phyloP scores from a whole-genome alignment of 1,284 basidiomycete species.

The Takashimella koratensis region DNA sequence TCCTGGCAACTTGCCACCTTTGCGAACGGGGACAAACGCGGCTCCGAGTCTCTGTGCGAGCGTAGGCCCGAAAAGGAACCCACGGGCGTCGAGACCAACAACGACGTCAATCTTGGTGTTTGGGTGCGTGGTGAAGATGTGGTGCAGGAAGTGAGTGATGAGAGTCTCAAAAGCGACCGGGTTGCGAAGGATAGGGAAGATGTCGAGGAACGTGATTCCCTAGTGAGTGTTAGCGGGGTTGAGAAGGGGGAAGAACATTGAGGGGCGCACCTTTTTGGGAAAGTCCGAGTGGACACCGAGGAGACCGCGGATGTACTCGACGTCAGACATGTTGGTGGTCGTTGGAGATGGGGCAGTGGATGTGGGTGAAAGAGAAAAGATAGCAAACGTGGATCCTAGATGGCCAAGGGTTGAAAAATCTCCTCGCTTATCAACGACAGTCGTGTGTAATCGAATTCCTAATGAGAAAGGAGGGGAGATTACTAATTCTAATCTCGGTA shows the following conservation, averaged over 20 bases:
- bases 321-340: conserved; percentile 62
- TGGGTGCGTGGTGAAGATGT: conserved; percentile 62
- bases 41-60: conserved; percentile 88
- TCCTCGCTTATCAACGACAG: no score
- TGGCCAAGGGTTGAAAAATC: no score
- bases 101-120: conserved; percentile 86
- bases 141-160: conserved; percentile 84
- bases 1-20: conserved; percentile 91
- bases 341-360: no score
- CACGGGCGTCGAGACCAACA: conserved; percentile 92
- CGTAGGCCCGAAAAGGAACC: conserved; percentile 91
- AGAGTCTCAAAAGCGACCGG: conserved; percentile 84
- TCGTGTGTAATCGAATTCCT: no score
- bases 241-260: neutral
- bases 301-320: conserved; percentile 65
- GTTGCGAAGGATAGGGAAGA: conserved; percentile 82
- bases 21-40: conserved; percentile 94
- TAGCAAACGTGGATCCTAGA: no score
- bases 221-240: conserved; percentile 13
- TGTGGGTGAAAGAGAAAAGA: no score
- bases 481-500: no score
- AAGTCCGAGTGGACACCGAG: conserved; percentile 73
- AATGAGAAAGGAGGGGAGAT: no score
- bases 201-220: conserved; percentile 61
- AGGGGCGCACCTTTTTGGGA: conserved; percentile 68